phyloP scores from a whole-genome alignment of 805 yeast species.

The baker's yeast (Saccharomyces cerevisiae) region DNA sequence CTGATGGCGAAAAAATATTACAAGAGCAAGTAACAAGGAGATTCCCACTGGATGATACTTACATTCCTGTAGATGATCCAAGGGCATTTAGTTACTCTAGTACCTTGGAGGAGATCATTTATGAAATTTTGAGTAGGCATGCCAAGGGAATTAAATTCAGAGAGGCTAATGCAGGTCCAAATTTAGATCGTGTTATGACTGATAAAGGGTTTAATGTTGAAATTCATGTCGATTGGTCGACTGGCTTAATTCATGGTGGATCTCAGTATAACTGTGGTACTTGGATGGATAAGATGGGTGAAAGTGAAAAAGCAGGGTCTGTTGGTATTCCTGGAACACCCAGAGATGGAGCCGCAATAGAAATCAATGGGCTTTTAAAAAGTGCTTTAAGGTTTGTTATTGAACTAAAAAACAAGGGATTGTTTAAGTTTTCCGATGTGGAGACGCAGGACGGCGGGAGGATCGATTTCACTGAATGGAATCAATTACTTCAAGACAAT shows the following conservation, averaged over 20 bases:
- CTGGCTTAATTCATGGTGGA: conserved; percentile 86
- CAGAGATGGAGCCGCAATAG: conserved; percentile 93
- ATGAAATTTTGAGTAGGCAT: conserved; percentile 78
- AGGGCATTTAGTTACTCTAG: conserved; percentile 67
- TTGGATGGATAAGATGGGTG: conserved; percentile 99
- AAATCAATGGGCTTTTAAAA: conserved; percentile 80
- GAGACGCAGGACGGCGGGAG: conserved; percentile 48
- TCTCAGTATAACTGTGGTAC: conserved; percentile 92
- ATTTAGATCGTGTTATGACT: conserved; percentile 83
- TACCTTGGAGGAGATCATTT: conserved; percentile 66
- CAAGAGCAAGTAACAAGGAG: conserved; percentile 70
- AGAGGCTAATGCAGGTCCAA: conserved; percentile 91
- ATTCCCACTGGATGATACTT: conserved; percentile 83
- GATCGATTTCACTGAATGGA: conserved; percentile 64
- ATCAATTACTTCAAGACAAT: conserved; percentile 52
- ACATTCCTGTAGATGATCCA: conserved; percentile 57
- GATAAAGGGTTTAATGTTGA: conserved; percentile 86
- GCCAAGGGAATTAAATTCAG: conserved; percentile 81
- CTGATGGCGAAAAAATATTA: conserved; percentile 59
- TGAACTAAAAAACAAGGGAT: conserved; percentile 43
- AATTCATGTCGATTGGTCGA: conserved; percentile 76
- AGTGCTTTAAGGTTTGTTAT: conserved; percentile 76
- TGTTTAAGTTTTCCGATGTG: conserved; percentile 53
- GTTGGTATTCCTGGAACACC: conserved; percentile 97
- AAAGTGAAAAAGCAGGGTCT: conserved; percentile 69